Conservation (phyloP, 2,329 filamentous ascomycete genomes). For the Zymoseptoria passerinii region DNA sequence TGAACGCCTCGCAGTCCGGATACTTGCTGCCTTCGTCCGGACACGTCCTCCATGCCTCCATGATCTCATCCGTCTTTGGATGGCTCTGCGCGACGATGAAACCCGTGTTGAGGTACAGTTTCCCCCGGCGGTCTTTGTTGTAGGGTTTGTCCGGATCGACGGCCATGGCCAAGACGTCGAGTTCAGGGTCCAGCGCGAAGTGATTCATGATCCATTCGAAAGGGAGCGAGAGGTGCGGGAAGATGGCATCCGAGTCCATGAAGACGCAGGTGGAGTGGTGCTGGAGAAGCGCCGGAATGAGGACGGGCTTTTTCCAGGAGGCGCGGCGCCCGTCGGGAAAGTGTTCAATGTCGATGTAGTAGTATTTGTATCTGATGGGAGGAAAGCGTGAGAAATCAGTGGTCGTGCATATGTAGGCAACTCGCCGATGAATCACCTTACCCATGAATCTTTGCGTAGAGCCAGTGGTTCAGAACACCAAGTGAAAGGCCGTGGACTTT, state of each 20-base stretch:
- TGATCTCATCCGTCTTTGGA: slow-evolving; percentile 3
- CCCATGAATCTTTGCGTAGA: neutral
- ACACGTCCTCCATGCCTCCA: slow-evolving; percentile 3
- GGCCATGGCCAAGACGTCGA: slow-evolving; percentile 2
- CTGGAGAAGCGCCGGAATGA: slow-evolving; percentile 4
- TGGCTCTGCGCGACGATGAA: slow-evolving; percentile 4
- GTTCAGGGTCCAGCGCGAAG: slow-evolving; percentile 4
- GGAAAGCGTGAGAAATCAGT: neutral
- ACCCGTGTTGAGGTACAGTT: slow-evolving; percentile 5
- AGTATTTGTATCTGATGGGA: slow-evolving; percentile 5
- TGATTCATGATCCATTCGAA: slow-evolving; percentile 9
- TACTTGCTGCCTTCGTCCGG: slow-evolving; percentile 3
- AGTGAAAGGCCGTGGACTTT: slow-evolving; percentile 3
- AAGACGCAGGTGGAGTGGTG: slow-evolving; percentile 5
- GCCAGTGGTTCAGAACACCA: slow-evolving; percentile 7
- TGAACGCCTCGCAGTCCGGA: slow-evolving; percentile 4
- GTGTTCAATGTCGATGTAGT: slow-evolving; percentile 3
- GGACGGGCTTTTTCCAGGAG: slow-evolving; percentile 4
- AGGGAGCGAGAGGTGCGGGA: slow-evolving; percentile 4
- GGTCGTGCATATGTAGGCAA: neutral
- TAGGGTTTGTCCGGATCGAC: neutral
- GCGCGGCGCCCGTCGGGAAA: slow-evolving; percentile 2
- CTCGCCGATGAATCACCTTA: neutral
- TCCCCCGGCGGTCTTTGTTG: slow-evolving; percentile 1
- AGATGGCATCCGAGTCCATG: slow-evolving; percentile 7